These are phyloP conservation scores for Leersia perrieri DNA, from an alignment of 176 grass and related monocot genomes.

Conservation along the genomic window DNA sequence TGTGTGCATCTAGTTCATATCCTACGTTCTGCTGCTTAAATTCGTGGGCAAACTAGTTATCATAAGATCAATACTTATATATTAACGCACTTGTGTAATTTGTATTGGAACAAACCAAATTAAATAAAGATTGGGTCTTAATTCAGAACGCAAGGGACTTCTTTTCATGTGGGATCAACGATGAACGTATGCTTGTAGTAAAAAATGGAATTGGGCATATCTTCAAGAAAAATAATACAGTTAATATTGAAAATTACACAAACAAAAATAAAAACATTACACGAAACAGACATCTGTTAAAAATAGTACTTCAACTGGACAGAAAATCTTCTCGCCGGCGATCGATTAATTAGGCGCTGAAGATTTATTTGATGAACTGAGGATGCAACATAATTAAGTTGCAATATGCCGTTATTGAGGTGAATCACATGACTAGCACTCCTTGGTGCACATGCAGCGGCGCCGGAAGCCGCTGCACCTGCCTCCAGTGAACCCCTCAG, in stretches of 20 bases:
- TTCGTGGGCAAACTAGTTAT: background rate
- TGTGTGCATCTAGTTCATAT: too few species aligned
- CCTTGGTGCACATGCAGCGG: slow-evolving; percentile 22
- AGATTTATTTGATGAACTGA: background rate
- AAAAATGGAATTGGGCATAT: background rate
- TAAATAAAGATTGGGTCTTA: background rate
- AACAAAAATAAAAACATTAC: background rate
- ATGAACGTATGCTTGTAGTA: background rate
- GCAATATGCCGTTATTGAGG: background rate
- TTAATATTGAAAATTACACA: background rate
- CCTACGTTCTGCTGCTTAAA: background rate
- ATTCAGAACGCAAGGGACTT: too few species aligned
- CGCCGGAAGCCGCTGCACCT: slow-evolving; percentile 9
- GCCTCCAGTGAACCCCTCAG: slow-evolving; percentile 29
- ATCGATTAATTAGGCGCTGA: background rate
- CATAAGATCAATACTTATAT: background rate
- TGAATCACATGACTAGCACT: slow-evolving; percentile 7
- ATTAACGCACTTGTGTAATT: background rate
- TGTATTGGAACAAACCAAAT: background rate
- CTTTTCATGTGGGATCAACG: too few species aligned
- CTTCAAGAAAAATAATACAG: background rate
- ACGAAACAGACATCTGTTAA: background rate
- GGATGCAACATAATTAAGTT: background rate
- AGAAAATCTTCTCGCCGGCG: background rate
- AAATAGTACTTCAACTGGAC: background rate